phyloP scores from a whole-genome alignment of 495 filamentous ascomycete species.

The Neurospora discreta region DNA sequence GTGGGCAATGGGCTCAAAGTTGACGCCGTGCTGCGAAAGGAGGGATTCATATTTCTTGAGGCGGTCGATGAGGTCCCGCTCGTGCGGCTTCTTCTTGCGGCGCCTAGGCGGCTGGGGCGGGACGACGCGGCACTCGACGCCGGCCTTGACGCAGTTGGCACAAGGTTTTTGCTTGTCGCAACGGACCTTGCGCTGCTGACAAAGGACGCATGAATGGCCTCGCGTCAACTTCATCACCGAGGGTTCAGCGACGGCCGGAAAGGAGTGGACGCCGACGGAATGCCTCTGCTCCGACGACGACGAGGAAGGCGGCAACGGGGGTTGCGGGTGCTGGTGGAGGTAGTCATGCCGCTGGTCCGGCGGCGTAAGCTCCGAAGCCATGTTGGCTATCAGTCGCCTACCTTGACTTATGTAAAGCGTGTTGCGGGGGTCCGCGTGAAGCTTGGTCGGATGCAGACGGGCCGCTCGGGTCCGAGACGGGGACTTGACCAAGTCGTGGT shows the following conservation, averaged over 20 bases:
- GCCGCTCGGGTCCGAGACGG: slow-evolving; percentile 15
- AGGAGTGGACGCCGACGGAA: neutral
- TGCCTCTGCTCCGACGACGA: slow-evolving; percentile 22
- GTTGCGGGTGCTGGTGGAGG: neutral
- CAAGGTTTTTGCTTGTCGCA: slow-evolving; percentile 57
- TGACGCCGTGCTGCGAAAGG: slow-evolving; percentile 40
- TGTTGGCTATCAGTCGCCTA: slow-evolving; percentile 3
- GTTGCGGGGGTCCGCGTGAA: neutral
- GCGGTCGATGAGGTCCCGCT: slow-evolving; percentile 39
- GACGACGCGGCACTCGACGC: slow-evolving; percentile 48
- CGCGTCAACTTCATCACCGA: slow-evolving; percentile 39
- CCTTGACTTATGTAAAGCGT: neutral
- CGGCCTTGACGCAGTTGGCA: slow-evolving; percentile 52
- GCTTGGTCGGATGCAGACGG: slow-evolving; percentile 1
- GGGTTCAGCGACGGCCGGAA: slow-evolving; percentile 15
- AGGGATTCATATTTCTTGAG: slow-evolving; percentile 45
- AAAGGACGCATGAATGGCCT: slow-evolving; percentile 52
- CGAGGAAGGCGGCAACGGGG: slow-evolving; percentile 9
- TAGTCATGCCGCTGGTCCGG: slow-evolving; percentile 14
- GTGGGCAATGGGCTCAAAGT: slow-evolving; percentile 31
- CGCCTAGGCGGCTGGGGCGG: slow-evolving; percentile 47
- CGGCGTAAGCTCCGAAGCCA: slow-evolving; percentile 19
- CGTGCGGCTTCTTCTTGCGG: slow-evolving; percentile 45
- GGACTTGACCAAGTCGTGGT: neutral
- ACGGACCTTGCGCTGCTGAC: slow-evolving; percentile 55